phyloP scores from a whole-genome alignment of 2,329 filamentous ascomycete genomes.

The Diaporthe helianthi region DNA sequence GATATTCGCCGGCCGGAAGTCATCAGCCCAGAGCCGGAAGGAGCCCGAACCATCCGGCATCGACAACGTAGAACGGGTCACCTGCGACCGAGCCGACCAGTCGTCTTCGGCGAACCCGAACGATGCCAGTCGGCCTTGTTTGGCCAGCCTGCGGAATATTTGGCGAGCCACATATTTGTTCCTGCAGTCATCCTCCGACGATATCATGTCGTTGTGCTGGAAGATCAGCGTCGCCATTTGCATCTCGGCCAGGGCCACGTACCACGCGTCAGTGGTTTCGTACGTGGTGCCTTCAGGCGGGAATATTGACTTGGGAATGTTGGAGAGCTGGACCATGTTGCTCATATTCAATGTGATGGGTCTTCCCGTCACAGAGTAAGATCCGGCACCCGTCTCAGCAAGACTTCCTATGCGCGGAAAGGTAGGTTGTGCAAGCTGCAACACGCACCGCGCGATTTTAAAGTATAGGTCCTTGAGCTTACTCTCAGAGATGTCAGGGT shows the following conservation, averaged over 20 bases:
- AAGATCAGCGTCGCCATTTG: slow-evolving; percentile 49
- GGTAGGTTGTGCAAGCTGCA: slow-evolving; percentile 2
- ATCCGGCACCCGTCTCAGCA: neutral
- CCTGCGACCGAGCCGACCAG: slow-evolving; percentile 39
- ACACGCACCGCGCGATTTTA: neutral
- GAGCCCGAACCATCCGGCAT: slow-evolving; percentile 26
- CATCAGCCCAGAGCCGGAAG: slow-evolving; percentile 44
- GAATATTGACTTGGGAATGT: neutral
- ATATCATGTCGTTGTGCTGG: slow-evolving; percentile 49
- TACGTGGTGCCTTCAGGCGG: slow-evolving; percentile 37
- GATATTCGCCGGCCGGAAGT: slow-evolving; percentile 45
- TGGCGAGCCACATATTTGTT: slow-evolving; percentile 50
- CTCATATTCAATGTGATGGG: slow-evolving; percentile 9
- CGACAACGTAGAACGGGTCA: slow-evolving; percentile 5
- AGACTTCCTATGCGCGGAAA: slow-evolving; percentile 9
- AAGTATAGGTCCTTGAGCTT: neutral
- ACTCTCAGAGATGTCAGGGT: neutral
- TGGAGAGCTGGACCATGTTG: slow-evolving; percentile 12
- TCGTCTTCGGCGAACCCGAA: slow-evolving; percentile 41
- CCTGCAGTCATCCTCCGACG: slow-evolving; percentile 47
- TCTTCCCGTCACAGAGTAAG: neutral
- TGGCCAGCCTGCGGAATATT: slow-evolving; percentile 47
- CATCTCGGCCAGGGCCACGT: slow-evolving; percentile 47
- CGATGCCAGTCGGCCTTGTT: slow-evolving; percentile 38
- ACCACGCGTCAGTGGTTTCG: slow-evolving; percentile 43